Conservation (phyloP, 495 filamentous ascomycete species). For the Penicillium fimorum region DNA sequence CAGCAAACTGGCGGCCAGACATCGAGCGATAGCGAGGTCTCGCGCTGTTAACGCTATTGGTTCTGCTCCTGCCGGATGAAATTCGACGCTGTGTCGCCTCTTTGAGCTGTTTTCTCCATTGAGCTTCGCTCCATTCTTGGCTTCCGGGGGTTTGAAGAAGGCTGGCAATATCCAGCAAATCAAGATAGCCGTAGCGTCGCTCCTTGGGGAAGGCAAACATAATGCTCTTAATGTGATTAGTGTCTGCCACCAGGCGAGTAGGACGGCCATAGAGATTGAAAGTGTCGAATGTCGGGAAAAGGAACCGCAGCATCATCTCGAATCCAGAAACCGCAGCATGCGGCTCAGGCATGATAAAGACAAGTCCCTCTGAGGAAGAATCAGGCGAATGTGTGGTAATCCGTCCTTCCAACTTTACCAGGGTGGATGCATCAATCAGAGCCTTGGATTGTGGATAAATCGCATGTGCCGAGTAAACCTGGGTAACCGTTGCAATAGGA, state of each 20-base stretch:
- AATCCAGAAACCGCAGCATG: constrained; percentile 90
- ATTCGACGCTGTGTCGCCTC: constrained; percentile 84
- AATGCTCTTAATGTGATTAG: constrained; percentile 78
- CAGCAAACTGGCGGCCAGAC: constrained; percentile 48
- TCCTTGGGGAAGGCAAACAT: constrained; percentile 98
- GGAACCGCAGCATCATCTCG: constrained; percentile 92
- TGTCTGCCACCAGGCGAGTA: constrained; percentile 79
- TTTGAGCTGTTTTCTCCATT: constrained; percentile 88
- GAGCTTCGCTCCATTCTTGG: constrained; percentile 76
- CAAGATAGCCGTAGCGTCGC: constrained; percentile 84
- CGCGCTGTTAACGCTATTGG: constrained; percentile 61
- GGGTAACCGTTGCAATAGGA: constrained; percentile 86
- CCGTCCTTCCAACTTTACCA: constrained; percentile 90
- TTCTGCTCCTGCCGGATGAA: constrained; percentile 47
- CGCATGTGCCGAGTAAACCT: constrained; percentile 89
- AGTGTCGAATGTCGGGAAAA: constrained; percentile 92
- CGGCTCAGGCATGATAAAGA: constrained; percentile 96
- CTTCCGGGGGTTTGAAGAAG: constrained; percentile 77
- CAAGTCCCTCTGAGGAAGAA: constrained; percentile 80
- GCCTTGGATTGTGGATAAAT: constrained; percentile 94
- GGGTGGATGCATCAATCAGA: constrained; percentile 88
- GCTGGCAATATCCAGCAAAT: constrained; percentile 76
- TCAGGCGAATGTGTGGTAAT: constrained; percentile 81
- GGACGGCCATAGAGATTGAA: constrained; percentile 92
- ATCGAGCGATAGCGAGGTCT: constrained; percentile 63